Conservation (phyloP, 2,329 filamentous ascomycete species). For the Eurotiales sp. region DNA sequence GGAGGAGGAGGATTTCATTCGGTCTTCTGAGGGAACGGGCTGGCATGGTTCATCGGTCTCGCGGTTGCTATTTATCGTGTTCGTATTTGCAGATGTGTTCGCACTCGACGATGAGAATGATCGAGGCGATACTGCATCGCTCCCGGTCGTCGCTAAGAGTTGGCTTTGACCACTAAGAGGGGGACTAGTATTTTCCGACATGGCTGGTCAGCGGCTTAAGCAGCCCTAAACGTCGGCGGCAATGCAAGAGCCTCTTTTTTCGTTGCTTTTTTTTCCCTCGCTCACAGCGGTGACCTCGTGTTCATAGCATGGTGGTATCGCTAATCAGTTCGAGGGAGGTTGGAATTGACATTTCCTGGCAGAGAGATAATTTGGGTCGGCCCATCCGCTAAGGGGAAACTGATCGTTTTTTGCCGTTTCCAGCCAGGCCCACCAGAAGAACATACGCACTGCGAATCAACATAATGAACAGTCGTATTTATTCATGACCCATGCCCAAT, state of each 20-base stretch:
- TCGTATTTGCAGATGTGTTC: too few species aligned
- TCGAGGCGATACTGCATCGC: slow-evolving; percentile 3
- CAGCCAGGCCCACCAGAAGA: slow-evolving; percentile 4
- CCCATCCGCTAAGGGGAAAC: slow-evolving; percentile 8
- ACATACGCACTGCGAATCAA: not conserved
- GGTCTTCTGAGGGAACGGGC: slow-evolving; percentile 1
- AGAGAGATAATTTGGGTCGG: slow-evolving; percentile 9
- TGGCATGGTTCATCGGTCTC: slow-evolving; percentile 7
- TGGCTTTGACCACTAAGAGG: slow-evolving; percentile 8
- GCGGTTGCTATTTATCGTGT: not conserved
- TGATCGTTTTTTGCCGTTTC: not conserved
- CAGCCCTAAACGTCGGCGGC: slow-evolving; percentile 7
- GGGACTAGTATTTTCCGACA: slow-evolving; percentile 14
- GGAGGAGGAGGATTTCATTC: slow-evolving; percentile 1
- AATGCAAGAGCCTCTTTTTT: not conserved
- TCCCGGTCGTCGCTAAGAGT: not conserved
- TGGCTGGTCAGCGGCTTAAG: slow-evolving; percentile 8
- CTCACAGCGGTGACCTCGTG: too few species aligned
- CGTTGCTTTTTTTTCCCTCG: not conserved
- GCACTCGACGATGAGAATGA: not conserved
- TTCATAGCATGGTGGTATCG: not conserved
- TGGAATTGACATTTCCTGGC: slow-evolving; percentile 8
- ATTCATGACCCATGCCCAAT: too few species aligned
- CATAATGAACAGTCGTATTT: too few species aligned
- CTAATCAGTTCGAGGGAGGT: slow-evolving; percentile 4